Evolutionary conservation across 257 asterid species (phyloP).

Genomic region (Nicotiana knightiana): DNA sequence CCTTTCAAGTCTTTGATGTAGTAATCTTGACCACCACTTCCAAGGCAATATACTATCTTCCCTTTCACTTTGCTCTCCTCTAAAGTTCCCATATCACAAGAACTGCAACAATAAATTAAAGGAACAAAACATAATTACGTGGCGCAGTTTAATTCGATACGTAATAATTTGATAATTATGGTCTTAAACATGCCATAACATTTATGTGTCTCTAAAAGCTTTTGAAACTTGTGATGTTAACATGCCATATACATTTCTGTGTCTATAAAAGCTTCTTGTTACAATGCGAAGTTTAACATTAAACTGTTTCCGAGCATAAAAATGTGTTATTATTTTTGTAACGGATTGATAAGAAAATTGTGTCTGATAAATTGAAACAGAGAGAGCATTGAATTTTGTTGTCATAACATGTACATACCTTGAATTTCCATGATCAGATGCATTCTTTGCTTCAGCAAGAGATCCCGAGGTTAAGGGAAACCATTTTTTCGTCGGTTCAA

Average conservation of each 20-base stretch:
- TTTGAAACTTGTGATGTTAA: no score
- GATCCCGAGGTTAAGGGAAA: slow-evolving; percentile 49
- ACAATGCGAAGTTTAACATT: no score
- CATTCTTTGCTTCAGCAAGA: slow-evolving; percentile 26
- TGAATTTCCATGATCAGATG: slow-evolving; percentile 16
- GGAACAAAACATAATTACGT: neutral
- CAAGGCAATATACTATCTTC: slow-evolving; percentile 51
- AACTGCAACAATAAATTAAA: slow-evolving; percentile 24
- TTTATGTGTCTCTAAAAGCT: neutral
- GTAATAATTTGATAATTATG: neutral
- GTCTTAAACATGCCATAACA: neutral
- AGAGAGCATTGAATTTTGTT: neutral
- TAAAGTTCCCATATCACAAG: slow-evolving; percentile 39
- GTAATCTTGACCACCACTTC: slow-evolving; percentile 18
- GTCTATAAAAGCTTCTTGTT: neutral
- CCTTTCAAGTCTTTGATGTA: slow-evolving; percentile 35
- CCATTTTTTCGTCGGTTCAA: slow-evolving; percentile 22
- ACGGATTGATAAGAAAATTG: neutral
- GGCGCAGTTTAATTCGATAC: no score
- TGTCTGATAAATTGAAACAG: neutral
- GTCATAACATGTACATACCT: slow-evolving; percentile 27
- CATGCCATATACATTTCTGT: no score
- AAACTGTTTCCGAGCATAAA: no score
- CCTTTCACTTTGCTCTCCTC: slow-evolving; percentile 46
- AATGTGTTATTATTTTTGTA: no score